Evolutionary conservation across 2,329 filamentous ascomycete species (phyloP), one percentile per base, ranked within the genome.

Genomic region (Stagonosporopsis chrysanthemi): DNA sequence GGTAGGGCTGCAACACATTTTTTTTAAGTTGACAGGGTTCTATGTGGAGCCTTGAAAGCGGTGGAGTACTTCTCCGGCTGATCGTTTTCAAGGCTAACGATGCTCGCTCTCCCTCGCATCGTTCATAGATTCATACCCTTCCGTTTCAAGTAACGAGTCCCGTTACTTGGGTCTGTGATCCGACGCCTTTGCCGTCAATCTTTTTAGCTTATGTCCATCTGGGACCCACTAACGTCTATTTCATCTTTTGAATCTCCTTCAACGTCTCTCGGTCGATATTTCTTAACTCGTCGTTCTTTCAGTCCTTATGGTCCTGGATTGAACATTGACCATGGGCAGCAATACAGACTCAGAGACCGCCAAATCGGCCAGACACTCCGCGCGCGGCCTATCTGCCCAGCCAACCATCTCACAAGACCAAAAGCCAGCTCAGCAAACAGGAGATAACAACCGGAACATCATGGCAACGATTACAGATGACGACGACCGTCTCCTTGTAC

Each of bases 401-500:
- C 61, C 63, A 39, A 62, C 63, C 36, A 33, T 42, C 17, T 68
- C 71, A 1, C 63, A 60, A 28, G 58, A 52, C 23, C 69, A 70
- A 14, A 75, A 74, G 62, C 53, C 68, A 28, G 64, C 62, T 43
- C 66, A 66, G 41, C 51, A 62, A 12, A 58, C 51, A 22, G 54
- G 61, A 33, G 57, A 56, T 23, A 61, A 58, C 23, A 47, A 52
- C 40, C 61, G 41, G 50, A 58, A 44, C 28, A 67, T 63, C 31
- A 81, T 83, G 81, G 79, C 80, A 49, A 80, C 77, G n/a, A 83
- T 84, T 56, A 73, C 80, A 35, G 80, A 88, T 65, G 83, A 86
- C 48, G 86, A 88, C 58, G 86, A 87, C 69, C 80, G 83, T 35
- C 73, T 87, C 26, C 77, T 88, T 19, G 84, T 84, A 53, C 81